Conservation (phyloP, 2,329 filamentous ascomycete species). For the Emergomyces orientalis region DNA sequence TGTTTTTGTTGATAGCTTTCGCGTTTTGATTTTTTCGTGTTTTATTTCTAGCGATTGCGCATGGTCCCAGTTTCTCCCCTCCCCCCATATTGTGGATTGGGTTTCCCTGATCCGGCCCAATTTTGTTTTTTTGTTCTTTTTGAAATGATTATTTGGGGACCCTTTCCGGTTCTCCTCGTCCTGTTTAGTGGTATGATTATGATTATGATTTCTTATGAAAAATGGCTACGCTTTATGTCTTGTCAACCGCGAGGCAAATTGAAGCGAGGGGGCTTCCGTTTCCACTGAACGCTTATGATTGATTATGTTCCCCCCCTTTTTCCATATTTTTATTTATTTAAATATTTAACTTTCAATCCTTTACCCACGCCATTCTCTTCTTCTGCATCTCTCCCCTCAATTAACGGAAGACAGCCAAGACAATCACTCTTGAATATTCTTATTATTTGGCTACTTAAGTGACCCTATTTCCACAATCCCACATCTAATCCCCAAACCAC, state of each 20-base stretch:
- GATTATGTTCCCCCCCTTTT: not conserved
- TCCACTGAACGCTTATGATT: not conserved
- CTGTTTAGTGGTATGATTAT: not conserved
- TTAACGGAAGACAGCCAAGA: not conserved
- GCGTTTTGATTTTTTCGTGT: not conserved
- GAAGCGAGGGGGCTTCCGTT: not conserved
- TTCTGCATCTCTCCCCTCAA: not conserved
- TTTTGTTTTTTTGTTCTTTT: not conserved
- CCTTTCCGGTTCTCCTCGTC: not conserved
- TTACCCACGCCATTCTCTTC: not conserved
- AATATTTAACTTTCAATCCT: not conserved
- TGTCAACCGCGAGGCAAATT: not conserved
- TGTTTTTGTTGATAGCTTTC: not conserved
- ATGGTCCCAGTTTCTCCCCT: not conserved
- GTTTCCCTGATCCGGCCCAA: not conserved
- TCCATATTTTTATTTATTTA: not conserved
- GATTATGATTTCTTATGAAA: not conserved
- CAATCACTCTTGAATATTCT: not conserved
- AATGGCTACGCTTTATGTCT: not conserved
- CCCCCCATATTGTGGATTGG: not conserved
- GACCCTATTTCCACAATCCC: not conserved
- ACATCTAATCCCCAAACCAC: not conserved
- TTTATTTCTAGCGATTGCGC: conserved; percentile 2
- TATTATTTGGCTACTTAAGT: not conserved
- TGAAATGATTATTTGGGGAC: not conserved